Base-by-base conservation (phyloP, 73 alveolate species). In the Paramecium biaurelia region DNA sequence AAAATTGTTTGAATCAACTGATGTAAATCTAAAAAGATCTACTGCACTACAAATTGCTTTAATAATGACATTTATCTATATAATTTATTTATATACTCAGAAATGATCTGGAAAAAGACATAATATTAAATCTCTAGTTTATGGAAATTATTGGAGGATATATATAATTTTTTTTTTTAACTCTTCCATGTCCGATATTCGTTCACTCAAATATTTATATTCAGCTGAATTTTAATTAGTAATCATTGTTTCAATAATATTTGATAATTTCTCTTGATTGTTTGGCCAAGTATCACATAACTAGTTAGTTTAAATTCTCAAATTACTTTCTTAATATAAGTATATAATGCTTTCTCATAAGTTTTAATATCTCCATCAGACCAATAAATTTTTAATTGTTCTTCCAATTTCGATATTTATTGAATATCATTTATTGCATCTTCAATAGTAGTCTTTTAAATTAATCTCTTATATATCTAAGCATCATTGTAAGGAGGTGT, bases 1-100 rank as follows among this genome's bases (percentile, higher is more conserved):
- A 79, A 45, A 45, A 41, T 0, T 79, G 76, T 23, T 63, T 79
- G n/a, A 79, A 79, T 79, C n/a, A 79, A 79, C 72, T 79, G 0
- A 79, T 79, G 74, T 67, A 79, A 43, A 47, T 79, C 56, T 45
- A 79, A 79, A 79, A 43, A 79, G 90, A 79, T 24, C 43, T 79
- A 23, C 30, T 79, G 76, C 42, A 79, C 15, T 79, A 43, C 15
- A 41, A 45, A 41, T 47, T 79, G 26, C 45, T 43, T 18, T 34
- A 43, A 79, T 30, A 79, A 45, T 79, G 90, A 79, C 11, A 79
- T 79, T 30, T 38, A 43, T 53, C 68, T 53, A 53, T 18, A 53
- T 42, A 41, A 34, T 72, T 15, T 15, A 35, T 30, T 2, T 18
- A 28, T 34, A 72, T 72, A 72, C 86, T 72, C 84, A 63, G 49